phyloP scores from a whole-genome alignment of 1,139 yeast species.

The Protomyces macrosporus region DNA sequence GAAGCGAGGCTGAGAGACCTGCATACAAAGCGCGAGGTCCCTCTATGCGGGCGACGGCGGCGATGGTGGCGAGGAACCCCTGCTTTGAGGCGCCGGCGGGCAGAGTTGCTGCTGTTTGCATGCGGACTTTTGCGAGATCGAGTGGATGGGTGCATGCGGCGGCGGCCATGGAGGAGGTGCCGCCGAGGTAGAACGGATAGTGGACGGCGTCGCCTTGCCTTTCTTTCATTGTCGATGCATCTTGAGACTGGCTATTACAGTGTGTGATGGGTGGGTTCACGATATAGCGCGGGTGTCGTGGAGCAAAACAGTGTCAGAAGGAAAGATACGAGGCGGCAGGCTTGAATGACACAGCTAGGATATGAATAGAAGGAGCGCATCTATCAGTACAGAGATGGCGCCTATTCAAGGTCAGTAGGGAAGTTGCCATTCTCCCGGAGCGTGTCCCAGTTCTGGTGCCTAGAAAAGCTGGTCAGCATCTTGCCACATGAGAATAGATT shows the following conservation, averaged over 20 bases:
- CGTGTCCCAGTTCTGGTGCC: neutral
- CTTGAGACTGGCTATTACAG: neutral
- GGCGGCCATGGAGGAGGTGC: conserved; percentile 42
- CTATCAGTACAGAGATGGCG: neutral
- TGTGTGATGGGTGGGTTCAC: too few species aligned
- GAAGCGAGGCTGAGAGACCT: conserved; percentile 72
- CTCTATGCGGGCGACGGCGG: conserved; percentile 55
- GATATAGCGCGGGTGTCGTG: too few species aligned
- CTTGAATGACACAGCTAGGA: too few species aligned
- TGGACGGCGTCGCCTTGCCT: neutral
- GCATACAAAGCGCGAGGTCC: conserved; percentile 63
- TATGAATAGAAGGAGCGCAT: too few species aligned
- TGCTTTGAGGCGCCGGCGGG: conserved; percentile 45
- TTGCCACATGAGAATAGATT: neutral
- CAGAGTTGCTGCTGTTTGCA: conserved; percentile 66
- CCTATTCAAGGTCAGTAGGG: conserved; percentile 23
- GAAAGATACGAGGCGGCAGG: too few species aligned
- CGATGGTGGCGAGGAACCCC: conserved; percentile 52
- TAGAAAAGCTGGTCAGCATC: neutral
- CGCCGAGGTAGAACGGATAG: conserved; percentile 18
- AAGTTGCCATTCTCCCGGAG: conserved; percentile 11
- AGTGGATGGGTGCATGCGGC: conserved; percentile 55
- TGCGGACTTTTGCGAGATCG: conserved; percentile 76
- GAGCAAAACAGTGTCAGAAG: too few species aligned
- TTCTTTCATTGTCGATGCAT: neutral